Evolutionary conservation across 306 rosid genomes (phyloP).

Genomic region (Lagenaria siceraria): DNA sequence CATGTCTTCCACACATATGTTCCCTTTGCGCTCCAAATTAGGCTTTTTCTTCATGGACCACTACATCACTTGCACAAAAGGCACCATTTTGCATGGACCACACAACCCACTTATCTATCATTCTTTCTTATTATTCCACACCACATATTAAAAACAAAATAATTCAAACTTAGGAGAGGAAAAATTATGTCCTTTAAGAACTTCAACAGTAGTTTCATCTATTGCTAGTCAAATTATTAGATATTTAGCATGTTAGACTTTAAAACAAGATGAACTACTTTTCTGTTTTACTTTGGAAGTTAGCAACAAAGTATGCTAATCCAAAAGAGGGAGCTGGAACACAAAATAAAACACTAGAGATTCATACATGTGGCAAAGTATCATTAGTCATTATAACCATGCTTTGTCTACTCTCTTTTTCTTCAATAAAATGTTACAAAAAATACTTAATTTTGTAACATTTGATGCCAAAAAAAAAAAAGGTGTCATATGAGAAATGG

Average conservation of each 20-base stretch:
- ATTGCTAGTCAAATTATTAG: conserved; percentile 1
- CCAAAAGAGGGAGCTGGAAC: not conserved
- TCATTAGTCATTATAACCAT: not conserved
- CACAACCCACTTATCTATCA: conserved; percentile 28
- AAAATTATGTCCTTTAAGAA: not conserved
- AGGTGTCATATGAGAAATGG: too few species aligned
- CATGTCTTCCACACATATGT: not conserved
- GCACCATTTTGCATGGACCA: conserved; percentile 31
- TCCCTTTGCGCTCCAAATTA: conserved; percentile 18
- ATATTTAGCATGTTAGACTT: not conserved
- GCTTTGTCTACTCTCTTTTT: not conserved
- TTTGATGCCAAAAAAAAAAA: not conserved
- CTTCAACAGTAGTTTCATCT: not conserved
- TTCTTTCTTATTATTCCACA: not conserved
- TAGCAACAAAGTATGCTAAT: not conserved
- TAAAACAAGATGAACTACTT: not conserved
- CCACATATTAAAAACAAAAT: not conserved
- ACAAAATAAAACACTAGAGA: not conserved
- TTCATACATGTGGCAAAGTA: not conserved
- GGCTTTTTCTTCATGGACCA: conserved; percentile 66
- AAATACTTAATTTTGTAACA: not conserved
- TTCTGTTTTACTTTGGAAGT: not conserved
- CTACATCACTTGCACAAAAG: conserved; percentile 31
- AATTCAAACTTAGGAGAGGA: not conserved
- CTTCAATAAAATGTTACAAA: not conserved